Evolutionary conservation across 78 protist genomes (phyloP), one percentile per base, ranked within the genome.

Genomic region (Dictyostelium purpureum): DNA sequence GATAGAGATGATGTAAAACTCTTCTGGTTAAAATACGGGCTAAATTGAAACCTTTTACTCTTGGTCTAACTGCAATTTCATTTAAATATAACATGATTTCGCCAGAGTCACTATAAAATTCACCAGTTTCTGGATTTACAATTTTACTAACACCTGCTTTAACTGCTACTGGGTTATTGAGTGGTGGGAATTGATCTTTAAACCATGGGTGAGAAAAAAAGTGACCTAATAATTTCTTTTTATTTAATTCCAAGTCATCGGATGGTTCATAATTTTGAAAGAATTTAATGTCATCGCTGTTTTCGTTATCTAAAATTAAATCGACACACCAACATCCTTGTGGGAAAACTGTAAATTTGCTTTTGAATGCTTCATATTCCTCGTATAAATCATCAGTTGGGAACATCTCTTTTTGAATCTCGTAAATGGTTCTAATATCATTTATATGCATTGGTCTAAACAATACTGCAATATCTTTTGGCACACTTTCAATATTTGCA

Each of bases 361-460:
- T 54, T 38, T 28, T 16, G 28, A 81, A 81, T 40, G 73, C 90
- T 43, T 11, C 26, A 69, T 81, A 81, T 21, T 56, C 78, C 52
- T 81, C 90, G 38, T n/a, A 81, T 33, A 40, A 81, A 28, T 40
- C 37, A n/a, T 81, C 90, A 9, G 21, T 71, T 67, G 90, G 89
- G 47, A 81, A 81, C 38, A 56, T 51, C 43, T 81, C 90, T 54
- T 66, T 81, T 51, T 81, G 90, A 1, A 54, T 42, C 7, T 71
- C 56, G 52, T 16, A 81, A 16, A 81, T 81, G 3, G 40, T 37
- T 47, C 49, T 47, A 12, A 81, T 24, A 40, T 81, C 90, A 69
- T 69, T 42, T 35, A 38, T 28, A 42, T 54, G 59, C 90, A 81
- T 81, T 52, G 90, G 90, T 81, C 90, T 42, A 42, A 81, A 49